A percentile compares a stretch with the other conserved stretches of the same genome.
Conservation (phyloP, 306 rosid species). For the Quillaja saponaria region DNA sequence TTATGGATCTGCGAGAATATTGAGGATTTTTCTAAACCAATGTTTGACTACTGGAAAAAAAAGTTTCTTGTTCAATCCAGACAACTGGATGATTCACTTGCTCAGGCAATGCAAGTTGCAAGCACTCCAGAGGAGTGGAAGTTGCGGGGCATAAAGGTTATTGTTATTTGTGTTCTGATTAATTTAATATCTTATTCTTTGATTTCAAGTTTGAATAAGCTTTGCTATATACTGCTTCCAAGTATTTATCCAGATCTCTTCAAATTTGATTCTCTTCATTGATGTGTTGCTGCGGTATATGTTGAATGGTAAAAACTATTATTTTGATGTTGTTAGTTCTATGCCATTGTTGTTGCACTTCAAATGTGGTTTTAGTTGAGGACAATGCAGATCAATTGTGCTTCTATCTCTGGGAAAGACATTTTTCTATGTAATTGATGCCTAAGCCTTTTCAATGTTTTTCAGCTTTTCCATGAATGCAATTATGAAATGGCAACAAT, state of each 20-base stretch:
- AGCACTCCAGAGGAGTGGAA: slow-evolving; percentile 79
- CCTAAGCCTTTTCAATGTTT: too few species aligned
- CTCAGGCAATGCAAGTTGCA: slow-evolving; percentile 72
- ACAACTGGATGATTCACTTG: slow-evolving; percentile 67
- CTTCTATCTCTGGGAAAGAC: too few species aligned
- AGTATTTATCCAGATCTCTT: too few species aligned
- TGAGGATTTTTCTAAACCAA: slow-evolving; percentile 41
- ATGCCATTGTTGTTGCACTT: neutral
- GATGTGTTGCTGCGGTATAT: too few species aligned
- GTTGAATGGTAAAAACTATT: too few species aligned
- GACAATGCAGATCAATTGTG: too few species aligned
- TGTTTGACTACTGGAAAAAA: slow-evolving; percentile 73
- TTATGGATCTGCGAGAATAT: slow-evolving; percentile 68
- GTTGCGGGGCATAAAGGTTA: slow-evolving; percentile 70
- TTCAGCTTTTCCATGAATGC: slow-evolving; percentile 59
- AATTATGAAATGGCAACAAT: slow-evolving; percentile 73
- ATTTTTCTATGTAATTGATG: too few species aligned
- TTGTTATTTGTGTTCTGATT: neutral
- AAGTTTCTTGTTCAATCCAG: slow-evolving; percentile 62
- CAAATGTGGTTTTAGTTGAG: too few species aligned
- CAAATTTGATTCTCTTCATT: too few species aligned
- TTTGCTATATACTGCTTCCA: neutral
- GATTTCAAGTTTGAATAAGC: neutral
- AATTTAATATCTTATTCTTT: neutral
- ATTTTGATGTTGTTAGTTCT: too few species aligned